Evolutionary conservation across 192 early-diverging fungal species (phyloP).

Genomic region (Hyaloraphidium curvatum): DNA sequence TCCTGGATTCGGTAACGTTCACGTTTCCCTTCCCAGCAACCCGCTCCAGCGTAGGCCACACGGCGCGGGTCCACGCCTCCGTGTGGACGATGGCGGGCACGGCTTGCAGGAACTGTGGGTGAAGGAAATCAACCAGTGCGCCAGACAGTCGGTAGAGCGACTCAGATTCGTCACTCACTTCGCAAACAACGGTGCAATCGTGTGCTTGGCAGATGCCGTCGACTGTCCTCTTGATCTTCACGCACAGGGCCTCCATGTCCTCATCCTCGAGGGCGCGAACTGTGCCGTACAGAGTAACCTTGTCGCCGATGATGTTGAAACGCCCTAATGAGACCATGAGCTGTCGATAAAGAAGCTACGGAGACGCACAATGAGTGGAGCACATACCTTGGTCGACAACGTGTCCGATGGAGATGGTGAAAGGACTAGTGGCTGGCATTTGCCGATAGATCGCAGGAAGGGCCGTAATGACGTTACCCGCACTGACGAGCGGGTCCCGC

Average conservation of each 20-base stretch:
- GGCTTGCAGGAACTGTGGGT: background rate
- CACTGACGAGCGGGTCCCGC: background rate
- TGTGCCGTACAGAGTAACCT: background rate
- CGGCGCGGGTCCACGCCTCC: background rate
- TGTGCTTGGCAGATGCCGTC: background rate
- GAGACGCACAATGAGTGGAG: background rate
- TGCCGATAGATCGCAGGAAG: background rate
- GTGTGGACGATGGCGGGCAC: slow-evolving; percentile 2
- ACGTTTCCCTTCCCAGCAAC: background rate
- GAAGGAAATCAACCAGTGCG: background rate
- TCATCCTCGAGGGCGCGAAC: background rate
- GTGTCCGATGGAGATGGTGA: background rate
- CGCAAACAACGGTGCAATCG: too few relatives aligned
- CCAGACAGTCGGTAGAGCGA: background rate
- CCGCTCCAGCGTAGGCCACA: background rate
- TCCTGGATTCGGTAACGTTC: background rate
- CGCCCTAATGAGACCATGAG: background rate
- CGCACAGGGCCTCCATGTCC: background rate
- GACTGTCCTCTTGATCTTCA: background rate
- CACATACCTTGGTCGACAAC: background rate
- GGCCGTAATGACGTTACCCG: background rate
- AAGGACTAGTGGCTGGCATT: background rate
- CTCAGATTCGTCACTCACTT: too few relatives aligned
- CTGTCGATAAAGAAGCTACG: background rate
- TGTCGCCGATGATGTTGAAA: slow-evolving; percentile 1